Percentiles rank a stretch among this genome's conserved stretches.
Conservation (phyloP, 352 stramenopile genomes). For the Phytophthora idaei region DNA sequence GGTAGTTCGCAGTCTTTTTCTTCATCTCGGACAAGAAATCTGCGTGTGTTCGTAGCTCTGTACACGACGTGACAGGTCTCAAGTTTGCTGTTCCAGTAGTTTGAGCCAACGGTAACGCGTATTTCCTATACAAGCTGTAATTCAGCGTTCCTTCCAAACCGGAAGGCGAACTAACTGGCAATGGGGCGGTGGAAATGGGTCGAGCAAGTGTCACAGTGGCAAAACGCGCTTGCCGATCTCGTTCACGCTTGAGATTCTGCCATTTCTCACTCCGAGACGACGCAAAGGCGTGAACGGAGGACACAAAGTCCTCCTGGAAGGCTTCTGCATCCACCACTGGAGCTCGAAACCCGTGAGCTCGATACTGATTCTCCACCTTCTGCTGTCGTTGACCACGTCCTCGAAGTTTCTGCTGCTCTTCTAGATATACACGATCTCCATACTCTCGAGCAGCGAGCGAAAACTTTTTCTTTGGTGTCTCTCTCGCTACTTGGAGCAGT, state of each 20-base stretch:
- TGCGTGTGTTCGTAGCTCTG: constrained; percentile 40
- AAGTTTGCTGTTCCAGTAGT: constrained; percentile 2
- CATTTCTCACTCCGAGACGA: constrained; percentile 49
- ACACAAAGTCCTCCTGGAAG: constrained; percentile 75
- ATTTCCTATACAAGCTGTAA: constrained; percentile 51
- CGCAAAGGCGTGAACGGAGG: constrained; percentile 57
- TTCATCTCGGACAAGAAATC: constrained; percentile 40
- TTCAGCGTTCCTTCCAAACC: constrained; percentile 24
- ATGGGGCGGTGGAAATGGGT: constrained; percentile 38
- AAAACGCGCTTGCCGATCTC: constrained; percentile 46
- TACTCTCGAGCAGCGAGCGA: constrained; percentile 62
- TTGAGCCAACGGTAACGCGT: constrained; percentile 25
- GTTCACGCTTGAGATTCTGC: constrained; percentile 52
- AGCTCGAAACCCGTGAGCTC: constrained; percentile 43
- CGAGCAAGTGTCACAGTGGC: constrained; percentile 44
- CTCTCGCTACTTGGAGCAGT: constrained; percentile 21
- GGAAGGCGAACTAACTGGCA: constrained; percentile 1
- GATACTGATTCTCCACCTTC: constrained; percentile 56
- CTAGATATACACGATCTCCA: constrained; percentile 37
- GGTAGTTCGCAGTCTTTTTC: constrained; percentile 21
- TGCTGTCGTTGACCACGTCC: constrained; percentile 36
- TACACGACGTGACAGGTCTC: constrained; percentile 37
- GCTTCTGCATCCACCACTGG: constrained; percentile 41
- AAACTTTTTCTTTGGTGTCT: constrained; percentile 51
- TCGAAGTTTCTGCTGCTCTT: constrained; percentile 50